These are phyloP conservation scores for Colletotrichum sublineola DNA, from an alignment of 2,329 filamentous ascomycete genomes.

Conservation along the genomic window DNA sequence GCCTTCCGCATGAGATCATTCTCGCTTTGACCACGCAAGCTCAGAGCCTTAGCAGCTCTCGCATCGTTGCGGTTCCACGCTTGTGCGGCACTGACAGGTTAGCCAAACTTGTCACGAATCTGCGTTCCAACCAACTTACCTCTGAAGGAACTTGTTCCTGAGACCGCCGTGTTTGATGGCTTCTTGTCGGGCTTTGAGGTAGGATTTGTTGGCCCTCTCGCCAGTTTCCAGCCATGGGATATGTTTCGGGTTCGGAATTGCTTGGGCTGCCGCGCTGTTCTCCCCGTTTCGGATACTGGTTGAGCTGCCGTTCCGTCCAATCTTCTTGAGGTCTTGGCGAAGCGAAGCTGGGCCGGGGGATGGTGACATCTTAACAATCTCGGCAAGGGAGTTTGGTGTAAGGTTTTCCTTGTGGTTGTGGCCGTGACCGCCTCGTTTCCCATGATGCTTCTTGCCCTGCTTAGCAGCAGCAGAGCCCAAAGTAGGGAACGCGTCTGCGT, in stretches of 20 bases:
- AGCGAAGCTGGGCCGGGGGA: constrained; percentile 77
- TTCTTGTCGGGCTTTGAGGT: constrained; percentile 93
- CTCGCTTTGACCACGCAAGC: constrained; percentile 93
- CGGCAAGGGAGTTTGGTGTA: constrained; percentile 83
- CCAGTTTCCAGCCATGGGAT: constrained; percentile 98
- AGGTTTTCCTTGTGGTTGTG: constrained; percentile 77
- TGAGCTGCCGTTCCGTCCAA: constrained; percentile 74
- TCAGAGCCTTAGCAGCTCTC: constrained; percentile 93
- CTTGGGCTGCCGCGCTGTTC: constrained; percentile 83
- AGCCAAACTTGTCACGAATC: neutral
- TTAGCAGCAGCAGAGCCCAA: constrained; percentile 83
- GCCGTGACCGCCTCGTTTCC: constrained; percentile 87
- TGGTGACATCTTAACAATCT: constrained; percentile 95
- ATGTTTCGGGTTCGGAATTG: constrained; percentile 89
- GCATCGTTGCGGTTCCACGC: constrained; percentile 99
- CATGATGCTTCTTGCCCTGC: constrained; percentile 90
- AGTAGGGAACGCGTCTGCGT: constrained; percentile 94
- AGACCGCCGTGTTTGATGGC: constrained; percentile 97
- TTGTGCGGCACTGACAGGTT: constrained; percentile 81
- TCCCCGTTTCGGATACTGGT: constrained; percentile 76
- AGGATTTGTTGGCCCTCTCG: constrained; percentile 89
- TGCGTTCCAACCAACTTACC: constrained; percentile 65
- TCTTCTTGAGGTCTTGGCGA: constrained; percentile 71
- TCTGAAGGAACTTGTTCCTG: constrained; percentile 96
- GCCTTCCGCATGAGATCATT: constrained; percentile 98